phyloP scores from a whole-genome alignment of 805 yeast genomes.

The Pichia sporocuriosa region DNA sequence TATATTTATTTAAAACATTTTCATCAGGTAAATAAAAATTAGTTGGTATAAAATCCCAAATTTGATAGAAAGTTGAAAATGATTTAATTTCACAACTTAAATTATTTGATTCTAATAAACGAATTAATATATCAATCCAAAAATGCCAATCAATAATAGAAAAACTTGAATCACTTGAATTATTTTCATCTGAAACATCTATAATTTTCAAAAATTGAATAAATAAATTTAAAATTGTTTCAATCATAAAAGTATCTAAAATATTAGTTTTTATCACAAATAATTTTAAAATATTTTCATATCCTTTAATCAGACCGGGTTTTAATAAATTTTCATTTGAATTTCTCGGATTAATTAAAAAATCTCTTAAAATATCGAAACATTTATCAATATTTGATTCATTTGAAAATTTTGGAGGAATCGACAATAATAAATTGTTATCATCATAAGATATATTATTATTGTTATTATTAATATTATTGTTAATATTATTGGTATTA shows the following conservation, averaged over 20 bases:
- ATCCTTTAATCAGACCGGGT: conserved; percentile 17
- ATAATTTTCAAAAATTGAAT: conserved; percentile 21
- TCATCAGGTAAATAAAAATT: conserved; percentile 9
- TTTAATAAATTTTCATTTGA: conserved; percentile 24
- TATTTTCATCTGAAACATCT: conserved; percentile 13
- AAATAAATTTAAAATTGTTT: conserved; percentile 20
- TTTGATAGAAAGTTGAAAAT: conserved; percentile 59
- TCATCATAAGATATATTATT: conserved; percentile 1
- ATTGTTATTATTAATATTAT: neutral
- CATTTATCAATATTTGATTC: conserved; percentile 27
- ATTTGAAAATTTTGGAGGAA: conserved; percentile 11
- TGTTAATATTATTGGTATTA: neutral
- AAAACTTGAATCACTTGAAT: neutral
- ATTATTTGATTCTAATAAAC: conserved; percentile 58
- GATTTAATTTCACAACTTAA: conserved; percentile 56
- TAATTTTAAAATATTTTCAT: conserved; percentile 22
- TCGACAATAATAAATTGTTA: neutral
- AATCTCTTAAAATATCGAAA: conserved; percentile 32
- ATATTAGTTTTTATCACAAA: conserved; percentile 20
- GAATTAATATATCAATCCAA: conserved; percentile 57
- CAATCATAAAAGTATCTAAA: conserved; percentile 21
- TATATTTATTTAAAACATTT: neutral
- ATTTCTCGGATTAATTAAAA: conserved; percentile 25
- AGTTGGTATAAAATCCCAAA: conserved; percentile 64
- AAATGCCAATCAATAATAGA: conserved; percentile 58